These are phyloP conservation scores for Beauveria rudraprayagi DNA, from an alignment of 2,329 filamentous ascomycete genomes.

Conservation along the genomic window DNA sequence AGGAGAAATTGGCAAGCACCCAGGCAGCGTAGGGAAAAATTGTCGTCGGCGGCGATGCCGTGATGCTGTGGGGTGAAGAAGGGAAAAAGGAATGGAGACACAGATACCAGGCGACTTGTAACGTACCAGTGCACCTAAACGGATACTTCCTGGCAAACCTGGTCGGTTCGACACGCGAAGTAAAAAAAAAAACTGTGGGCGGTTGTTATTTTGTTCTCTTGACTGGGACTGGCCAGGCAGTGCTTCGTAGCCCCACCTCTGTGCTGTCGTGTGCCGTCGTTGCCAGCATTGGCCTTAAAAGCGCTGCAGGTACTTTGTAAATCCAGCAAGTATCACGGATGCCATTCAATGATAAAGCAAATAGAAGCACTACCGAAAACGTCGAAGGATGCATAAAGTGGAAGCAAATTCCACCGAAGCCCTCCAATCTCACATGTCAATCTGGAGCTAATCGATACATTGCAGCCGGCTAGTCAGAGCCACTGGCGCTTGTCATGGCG, in stretches of 20 bases:
- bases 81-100: constrained; percentile 20
- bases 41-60: constrained; percentile 19
- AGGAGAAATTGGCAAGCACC: constrained; percentile 17
- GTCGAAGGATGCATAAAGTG: too few relatives aligned
- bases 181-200: constrained; percentile 16
- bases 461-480: neutral
- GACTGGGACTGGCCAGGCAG: constrained; percentile 15
- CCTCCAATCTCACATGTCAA: too few relatives aligned
- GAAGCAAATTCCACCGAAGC: too few relatives aligned
- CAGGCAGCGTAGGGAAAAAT: constrained; percentile 12
- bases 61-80: constrained; percentile 21
- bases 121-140: neutral
- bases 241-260: constrained; percentile 2
- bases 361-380: too few relatives aligned
- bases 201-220: constrained; percentile 18
- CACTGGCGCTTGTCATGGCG: neutral
- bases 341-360: neutral
- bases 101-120: constrained; percentile 9
- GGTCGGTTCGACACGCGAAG: neutral
- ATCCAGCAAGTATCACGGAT: too few relatives aligned
- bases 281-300: neutral
- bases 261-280: neutral
- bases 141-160: neutral
- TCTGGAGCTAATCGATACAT: neutral
- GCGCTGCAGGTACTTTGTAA: neutral